Evolutionary conservation across 225 moss, liverwort and hornwort genomes (phyloP).

Genomic region (Antitrichia curtipendula): DNA sequence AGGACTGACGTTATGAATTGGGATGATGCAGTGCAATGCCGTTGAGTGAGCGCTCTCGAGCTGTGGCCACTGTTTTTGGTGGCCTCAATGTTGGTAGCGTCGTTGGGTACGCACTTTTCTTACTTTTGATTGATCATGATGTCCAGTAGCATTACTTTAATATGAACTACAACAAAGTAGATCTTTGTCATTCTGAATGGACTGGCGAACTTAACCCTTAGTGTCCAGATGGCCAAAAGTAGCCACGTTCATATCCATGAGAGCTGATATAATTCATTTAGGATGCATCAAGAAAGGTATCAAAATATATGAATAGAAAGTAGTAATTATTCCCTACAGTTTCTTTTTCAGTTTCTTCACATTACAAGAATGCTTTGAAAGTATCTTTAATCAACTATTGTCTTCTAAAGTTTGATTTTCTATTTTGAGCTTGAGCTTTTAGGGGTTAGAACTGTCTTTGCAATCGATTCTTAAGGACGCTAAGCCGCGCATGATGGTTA

Average conservation of each 20-base stretch:
- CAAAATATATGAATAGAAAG: neutral
- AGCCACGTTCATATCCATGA: neutral
- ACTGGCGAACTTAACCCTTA: neutral
- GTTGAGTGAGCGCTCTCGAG: slow-evolving; percentile 75
- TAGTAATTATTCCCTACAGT: no score
- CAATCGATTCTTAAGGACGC: neutral
- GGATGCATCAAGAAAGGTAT: neutral
- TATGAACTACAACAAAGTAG: neutral
- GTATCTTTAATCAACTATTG: neutral
- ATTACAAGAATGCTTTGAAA: neutral
- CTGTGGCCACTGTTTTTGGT: slow-evolving; percentile 91
- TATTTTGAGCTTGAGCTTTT: neutral
- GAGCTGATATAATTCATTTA: neutral
- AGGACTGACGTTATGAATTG: neutral
- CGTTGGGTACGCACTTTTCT: slow-evolving; percentile 43
- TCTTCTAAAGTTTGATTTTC: neutral
- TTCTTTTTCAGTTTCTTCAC: neutral
- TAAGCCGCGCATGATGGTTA: neutral
- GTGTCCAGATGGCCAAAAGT: neutral
- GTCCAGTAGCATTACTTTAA: neutral
- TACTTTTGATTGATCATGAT: neutral
- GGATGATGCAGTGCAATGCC: slow-evolving; percentile 74
- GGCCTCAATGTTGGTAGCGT: slow-evolving; percentile 93
- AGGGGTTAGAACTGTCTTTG: neutral
- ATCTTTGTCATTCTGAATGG: neutral